Base-by-base conservation (phyloP, 257 asterid genomes). In the Galeopsis tetrahit region DNA sequence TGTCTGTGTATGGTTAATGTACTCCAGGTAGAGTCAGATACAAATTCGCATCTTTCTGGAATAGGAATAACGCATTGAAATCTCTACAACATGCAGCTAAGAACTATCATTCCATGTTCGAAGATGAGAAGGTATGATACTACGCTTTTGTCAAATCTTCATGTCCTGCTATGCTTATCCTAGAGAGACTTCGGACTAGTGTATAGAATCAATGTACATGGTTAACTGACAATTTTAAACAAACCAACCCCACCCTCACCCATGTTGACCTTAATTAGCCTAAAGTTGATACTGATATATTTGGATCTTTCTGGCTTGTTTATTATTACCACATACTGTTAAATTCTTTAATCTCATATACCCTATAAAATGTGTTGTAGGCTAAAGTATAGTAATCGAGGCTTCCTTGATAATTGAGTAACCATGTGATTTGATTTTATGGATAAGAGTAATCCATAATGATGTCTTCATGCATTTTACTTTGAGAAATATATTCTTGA, bases 1-100 rank as follows among this genome's bases (percentile, higher is more conserved):
- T 71, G 6, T 59, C 21, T 36, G 36, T 38, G 60, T 55, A 51
- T 66, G 15, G 38, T 35, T 58, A 62, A 15, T 56, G 66, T 63
- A 40, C 85, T 81, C 78, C 89, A 94, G 98, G 98, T 75, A 85
- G 95, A 79, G 91, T 94, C 74, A 88, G 96, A 78, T 94, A 94
- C 84, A 91, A 89, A 81, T 94, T 94, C 79, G 97, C 99, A 43
- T 94, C 99, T 74, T 94, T 94, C 84, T 94, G 99, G 97, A 94
- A 94, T 73, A 81, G 99, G 86, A 94, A 94, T 78, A 83, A 91
- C 59, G 86, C 90, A 6, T 78, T 91, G 78, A 82, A 86, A 81
- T 85, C 85, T 72, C 80, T 94, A 76, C 96, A 87, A 77, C 89
- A 85, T 62, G 80, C 86, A 36, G 83, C 79, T 8, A 87, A 85